Conservation (phyloP, 2,329 filamentous ascomycete species). For the Aspergillus texensis region DNA sequence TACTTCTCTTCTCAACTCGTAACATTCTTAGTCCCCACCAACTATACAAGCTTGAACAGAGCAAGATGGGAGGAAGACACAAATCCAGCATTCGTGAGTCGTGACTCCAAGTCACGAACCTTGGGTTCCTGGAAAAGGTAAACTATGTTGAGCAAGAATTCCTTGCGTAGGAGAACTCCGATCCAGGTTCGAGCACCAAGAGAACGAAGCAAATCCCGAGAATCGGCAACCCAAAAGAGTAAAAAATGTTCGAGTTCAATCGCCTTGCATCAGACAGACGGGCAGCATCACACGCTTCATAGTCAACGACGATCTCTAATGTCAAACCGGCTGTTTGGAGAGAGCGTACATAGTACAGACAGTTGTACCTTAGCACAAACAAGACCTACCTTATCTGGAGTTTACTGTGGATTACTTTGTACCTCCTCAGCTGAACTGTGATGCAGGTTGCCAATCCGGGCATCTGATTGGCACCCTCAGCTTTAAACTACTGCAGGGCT, state of each 20-base stretch:
- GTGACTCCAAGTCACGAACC: neutral
- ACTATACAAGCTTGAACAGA: neutral
- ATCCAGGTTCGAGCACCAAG: neutral
- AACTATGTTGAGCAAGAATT: neutral
- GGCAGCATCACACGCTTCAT: neutral
- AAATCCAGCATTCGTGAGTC: neutral
- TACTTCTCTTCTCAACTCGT: neutral
- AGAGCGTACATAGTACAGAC: no score
- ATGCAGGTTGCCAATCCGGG: neutral
- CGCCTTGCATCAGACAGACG: neutral
- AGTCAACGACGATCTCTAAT: neutral
- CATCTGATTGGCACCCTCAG: conserved; percentile 8
- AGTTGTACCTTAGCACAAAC: neutral
- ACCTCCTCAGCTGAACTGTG: conserved; percentile 16
- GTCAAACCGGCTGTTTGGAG: neutral
- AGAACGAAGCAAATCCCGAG: neutral
- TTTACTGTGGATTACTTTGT: neutral
- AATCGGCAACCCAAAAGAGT: neutral
- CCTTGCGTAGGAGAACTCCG: neutral
- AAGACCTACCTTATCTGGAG: neutral
- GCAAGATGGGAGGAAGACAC: neutral
- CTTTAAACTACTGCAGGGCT: conserved; percentile 19
- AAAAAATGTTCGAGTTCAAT: neutral
- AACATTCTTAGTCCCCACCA: neutral
- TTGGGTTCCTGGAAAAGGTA: neutral